These are phyloP conservation scores for Hypoxylon sp. DNA, from an alignment of 2,329 filamentous ascomycete species.

Conservation along the genomic window DNA sequence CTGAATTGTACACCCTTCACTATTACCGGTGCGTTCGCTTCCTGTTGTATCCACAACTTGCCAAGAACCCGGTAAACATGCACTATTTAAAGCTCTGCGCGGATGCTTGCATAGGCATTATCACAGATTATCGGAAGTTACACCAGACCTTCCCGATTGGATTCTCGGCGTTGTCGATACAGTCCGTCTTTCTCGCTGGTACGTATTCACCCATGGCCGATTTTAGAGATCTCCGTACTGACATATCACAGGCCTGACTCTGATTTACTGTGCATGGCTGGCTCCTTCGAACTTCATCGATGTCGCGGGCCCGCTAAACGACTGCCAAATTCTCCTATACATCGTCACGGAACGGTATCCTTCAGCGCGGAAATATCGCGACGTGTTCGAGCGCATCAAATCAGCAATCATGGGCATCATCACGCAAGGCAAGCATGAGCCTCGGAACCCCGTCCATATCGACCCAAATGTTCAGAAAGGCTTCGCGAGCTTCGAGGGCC, in stretches of 20 bases:
- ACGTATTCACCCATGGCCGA: slow-evolving; percentile 8
- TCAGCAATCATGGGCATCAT: slow-evolving; percentile 49
- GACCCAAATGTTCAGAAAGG: slow-evolving; percentile 50
- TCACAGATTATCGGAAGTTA: slow-evolving; percentile 49
- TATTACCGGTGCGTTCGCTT: slow-evolving; percentile 52
- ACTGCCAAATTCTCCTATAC: slow-evolving; percentile 54
- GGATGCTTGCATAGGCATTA: slow-evolving; percentile 51
- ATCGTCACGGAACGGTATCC: slow-evolving; percentile 55
- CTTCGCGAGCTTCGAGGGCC: slow-evolving; percentile 43
- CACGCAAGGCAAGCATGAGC: slow-evolving; percentile 51
- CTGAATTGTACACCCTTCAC: slow-evolving; percentile 53
- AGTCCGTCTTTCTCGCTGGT: slow-evolving; percentile 54
- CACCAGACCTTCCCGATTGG: slow-evolving; percentile 54
- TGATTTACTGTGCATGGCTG: slow-evolving; percentile 53
- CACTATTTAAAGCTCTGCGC: slow-evolving; percentile 51
- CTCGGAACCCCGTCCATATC: slow-evolving; percentile 50
- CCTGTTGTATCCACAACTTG: slow-evolving; percentile 52
- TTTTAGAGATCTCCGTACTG: slow-evolving; percentile 5
- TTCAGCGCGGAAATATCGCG: slow-evolving; percentile 53
- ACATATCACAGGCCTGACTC: slow-evolving; percentile 47
- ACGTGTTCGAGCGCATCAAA: slow-evolving; percentile 55
- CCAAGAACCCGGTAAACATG: slow-evolving; percentile 50
- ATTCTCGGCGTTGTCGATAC: slow-evolving; percentile 54
- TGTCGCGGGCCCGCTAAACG: slow-evolving; percentile 49
- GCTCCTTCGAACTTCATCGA: slow-evolving; percentile 47